Conservation (phyloP, 768 basidiomycete species). For the Lactarius evosmus region DNA sequence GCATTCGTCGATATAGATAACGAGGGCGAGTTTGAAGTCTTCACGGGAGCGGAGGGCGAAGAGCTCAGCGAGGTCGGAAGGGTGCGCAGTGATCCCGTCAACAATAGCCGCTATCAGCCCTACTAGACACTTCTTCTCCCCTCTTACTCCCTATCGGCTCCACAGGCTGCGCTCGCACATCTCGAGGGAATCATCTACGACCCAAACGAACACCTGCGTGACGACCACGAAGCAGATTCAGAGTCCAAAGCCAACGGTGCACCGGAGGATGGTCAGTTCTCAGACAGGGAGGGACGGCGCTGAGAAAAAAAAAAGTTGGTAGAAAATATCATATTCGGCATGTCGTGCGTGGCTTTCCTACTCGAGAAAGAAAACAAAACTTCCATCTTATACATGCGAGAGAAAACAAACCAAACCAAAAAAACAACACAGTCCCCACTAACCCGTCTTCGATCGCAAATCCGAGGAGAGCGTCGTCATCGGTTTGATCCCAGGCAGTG, state of each 20-base stretch:
- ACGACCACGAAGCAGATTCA: slow-evolving; percentile 8
- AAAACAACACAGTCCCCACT: neutral
- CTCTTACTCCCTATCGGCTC: slow-evolving; percentile 28
- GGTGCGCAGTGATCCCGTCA: slow-evolving; percentile 88
- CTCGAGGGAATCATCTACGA: slow-evolving; percentile 79
- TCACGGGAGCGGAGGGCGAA: slow-evolving; percentile 59
- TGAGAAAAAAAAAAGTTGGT: slow-evolving; percentile 4
- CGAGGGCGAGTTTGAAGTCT: slow-evolving; percentile 42
- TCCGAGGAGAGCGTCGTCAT: slow-evolving; percentile 24
- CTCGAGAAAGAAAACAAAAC: neutral
- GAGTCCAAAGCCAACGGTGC: slow-evolving; percentile 23
- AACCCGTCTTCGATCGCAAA: slow-evolving; percentile 22
- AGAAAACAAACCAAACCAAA: neutral
- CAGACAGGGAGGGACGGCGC: slow-evolving; percentile 22
- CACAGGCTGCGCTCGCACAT: slow-evolving; percentile 76
- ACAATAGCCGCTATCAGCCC: slow-evolving; percentile 73
- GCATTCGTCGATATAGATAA: slow-evolving; percentile 50
- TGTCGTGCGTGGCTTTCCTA: neutral
- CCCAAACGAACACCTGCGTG: slow-evolving; percentile 35
- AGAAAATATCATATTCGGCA: slow-evolving; percentile 16
- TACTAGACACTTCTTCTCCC: slow-evolving; percentile 59
- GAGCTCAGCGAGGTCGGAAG: slow-evolving; percentile 86
- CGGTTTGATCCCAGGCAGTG: slow-evolving; percentile 42
- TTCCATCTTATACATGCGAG: neutral
- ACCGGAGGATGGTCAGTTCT: slow-evolving; percentile 26